These are phyloP conservation scores for Mariannaea sp. DNA, from an alignment of 2,329 filamentous ascomycete genomes.

Conservation along the genomic window DNA sequence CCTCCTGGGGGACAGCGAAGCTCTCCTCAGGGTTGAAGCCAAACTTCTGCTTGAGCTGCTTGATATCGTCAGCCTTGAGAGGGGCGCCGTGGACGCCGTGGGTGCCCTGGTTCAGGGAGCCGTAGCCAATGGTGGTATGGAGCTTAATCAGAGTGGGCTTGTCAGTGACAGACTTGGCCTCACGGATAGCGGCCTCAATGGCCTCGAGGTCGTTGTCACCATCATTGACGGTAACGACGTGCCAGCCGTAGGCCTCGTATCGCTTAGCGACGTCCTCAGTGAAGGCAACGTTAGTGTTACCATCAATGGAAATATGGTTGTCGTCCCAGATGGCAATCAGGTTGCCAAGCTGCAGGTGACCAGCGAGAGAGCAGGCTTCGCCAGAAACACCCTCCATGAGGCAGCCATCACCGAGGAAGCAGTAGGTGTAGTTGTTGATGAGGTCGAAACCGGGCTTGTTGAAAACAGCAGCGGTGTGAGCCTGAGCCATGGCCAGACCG, in stretches of 20 bases:
- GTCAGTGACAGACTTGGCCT: constrained; percentile 85
- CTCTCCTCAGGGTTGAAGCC: constrained; percentile 94
- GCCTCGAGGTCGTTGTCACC: constrained; percentile 86
- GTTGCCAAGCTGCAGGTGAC: constrained; percentile 97
- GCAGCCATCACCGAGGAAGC: constrained; percentile 97
- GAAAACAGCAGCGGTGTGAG: constrained; percentile 87
- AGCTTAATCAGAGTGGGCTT: constrained; percentile 98
- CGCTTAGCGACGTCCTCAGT: constrained; percentile 95
- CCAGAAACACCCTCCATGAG: constrained; percentile 97
- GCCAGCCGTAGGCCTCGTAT: constrained; percentile 98
- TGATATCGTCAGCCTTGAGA: constrained; percentile 91
- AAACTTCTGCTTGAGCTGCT: constrained; percentile 92
- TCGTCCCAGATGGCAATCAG: constrained; percentile 97
- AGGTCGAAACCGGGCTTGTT: constrained; percentile 95
- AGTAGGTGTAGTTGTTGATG: constrained; percentile 95
- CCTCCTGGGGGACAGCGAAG: constrained; percentile 92
- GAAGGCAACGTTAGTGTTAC: constrained; percentile 94
- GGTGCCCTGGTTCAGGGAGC: constrained; percentile 90
- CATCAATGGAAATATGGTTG: constrained; percentile 96
- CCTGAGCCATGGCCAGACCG: constrained; percentile 95
- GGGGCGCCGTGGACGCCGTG: constrained; percentile 95
- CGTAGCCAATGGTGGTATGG: constrained; percentile 95
- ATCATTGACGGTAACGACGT: constrained; percentile 80
- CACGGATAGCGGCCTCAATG: constrained; percentile 87
- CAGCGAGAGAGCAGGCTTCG: constrained; percentile 90